Conservation (phyloP, 2,329 filamentous ascomycete species). For the Xylaria sp. region DNA sequence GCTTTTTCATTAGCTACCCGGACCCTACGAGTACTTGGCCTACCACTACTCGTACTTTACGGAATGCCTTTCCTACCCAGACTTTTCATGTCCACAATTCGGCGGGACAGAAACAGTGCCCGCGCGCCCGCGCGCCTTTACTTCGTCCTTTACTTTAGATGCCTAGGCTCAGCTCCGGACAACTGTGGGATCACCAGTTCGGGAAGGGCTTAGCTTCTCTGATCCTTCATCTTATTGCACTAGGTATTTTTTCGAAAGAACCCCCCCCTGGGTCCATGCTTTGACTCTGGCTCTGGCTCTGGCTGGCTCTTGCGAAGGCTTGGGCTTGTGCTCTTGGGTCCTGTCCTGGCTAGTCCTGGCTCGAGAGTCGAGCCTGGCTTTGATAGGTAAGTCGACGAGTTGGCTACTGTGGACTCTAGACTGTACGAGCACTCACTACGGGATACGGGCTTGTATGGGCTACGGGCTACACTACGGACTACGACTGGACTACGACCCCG, state of each 20-base stretch:
- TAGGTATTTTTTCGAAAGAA: slow-evolving; percentile 10
- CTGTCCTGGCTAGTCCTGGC: slow-evolving; percentile 6
- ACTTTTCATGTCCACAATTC: slow-evolving; percentile 14
- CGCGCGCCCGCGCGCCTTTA: background rate
- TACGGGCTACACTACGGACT: no score
- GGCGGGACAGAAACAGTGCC: slow-evolving; percentile 10
- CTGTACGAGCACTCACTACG: no score
- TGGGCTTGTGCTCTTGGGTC: background rate
- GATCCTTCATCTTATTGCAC: slow-evolving; percentile 10
- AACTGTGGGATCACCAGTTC: slow-evolving; percentile 12
- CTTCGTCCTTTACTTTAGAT: background rate
- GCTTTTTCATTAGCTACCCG: slow-evolving; percentile 21
- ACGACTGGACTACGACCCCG: no score
- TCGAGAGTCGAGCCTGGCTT: no score
- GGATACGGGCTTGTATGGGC: no score
- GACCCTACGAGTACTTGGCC: no score
- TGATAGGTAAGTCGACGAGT: no score
- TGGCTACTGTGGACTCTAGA: no score
- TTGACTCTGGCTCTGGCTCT: no score
- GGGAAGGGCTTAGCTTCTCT: slow-evolving; percentile 13
- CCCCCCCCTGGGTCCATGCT: background rate
- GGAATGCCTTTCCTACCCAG: background rate
- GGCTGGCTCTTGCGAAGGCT: no score
- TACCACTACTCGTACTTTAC: no score
- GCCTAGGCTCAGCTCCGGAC: slow-evolving; percentile 19